Evolutionary conservation across 2,329 filamentous ascomycete species (phyloP).

Genomic region (Ceratocystis cacaofunesta): DNA sequence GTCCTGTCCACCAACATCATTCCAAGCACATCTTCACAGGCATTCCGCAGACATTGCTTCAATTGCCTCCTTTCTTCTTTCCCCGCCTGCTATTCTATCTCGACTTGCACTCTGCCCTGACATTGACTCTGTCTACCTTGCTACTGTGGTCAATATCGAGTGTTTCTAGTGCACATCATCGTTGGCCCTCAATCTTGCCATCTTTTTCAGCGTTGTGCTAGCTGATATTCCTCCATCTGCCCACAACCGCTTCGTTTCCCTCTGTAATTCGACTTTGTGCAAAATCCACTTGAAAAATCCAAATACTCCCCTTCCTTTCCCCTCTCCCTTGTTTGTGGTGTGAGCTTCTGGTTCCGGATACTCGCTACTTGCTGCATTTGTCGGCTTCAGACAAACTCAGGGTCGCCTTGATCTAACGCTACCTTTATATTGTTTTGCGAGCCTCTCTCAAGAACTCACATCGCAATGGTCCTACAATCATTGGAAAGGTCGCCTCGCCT

Average conservation of each 20-base stretch:
- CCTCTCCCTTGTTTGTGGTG: background rate
- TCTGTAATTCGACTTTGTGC: background rate
- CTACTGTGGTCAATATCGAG: background rate
- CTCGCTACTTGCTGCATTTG: background rate
- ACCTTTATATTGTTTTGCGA: background rate
- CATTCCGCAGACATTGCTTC: background rate
- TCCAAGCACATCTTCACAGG: background rate
- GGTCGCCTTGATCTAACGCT: background rate
- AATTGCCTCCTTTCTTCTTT: background rate
- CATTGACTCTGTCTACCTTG: background rate
- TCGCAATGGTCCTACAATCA: slow-evolving; percentile 2
- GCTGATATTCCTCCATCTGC: background rate
- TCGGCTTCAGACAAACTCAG: background rate
- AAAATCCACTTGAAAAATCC: background rate
- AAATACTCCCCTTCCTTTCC: background rate
- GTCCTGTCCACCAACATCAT: slow-evolving; percentile 1
- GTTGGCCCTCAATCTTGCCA: background rate
- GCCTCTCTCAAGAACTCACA: background rate
- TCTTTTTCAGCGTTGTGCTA: no score
- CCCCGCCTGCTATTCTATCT: background rate
- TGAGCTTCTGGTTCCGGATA: background rate
- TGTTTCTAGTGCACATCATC: background rate
- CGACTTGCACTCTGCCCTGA: background rate
- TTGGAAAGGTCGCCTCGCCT: background rate
- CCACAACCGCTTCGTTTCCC: background rate